Conservation (phyloP, 371 early-diverging fungal species). For the Mucor lusitanicus region DNA sequence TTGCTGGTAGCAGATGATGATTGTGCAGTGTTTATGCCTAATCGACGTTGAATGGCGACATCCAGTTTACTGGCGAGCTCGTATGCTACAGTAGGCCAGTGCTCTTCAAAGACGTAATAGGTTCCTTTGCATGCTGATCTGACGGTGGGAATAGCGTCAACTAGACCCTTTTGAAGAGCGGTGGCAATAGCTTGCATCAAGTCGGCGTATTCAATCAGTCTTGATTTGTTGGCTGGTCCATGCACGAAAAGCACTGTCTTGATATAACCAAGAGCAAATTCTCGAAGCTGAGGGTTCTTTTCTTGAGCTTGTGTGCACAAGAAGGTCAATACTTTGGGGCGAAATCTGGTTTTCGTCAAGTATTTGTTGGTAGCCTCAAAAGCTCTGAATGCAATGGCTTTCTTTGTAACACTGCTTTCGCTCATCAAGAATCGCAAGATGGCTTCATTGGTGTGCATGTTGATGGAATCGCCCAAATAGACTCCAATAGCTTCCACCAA, state of each 20-base stretch:
- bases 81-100: conserved; percentile 32
- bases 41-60: neutral
- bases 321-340: conserved; percentile 18
- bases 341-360: conserved; percentile 24
- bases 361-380: conserved; percentile 20
- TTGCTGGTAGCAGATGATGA: neutral
- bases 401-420: conserved; percentile 29
- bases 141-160: conserved; percentile 38
- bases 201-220: conserved; percentile 20
- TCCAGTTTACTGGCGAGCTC: conserved; percentile 3
- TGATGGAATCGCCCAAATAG: conserved; percentile 20
- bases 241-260: conserved; percentile 35
- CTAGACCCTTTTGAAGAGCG: conserved; percentile 35
- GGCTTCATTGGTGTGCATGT: conserved; percentile 26
- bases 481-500: conserved; percentile 25
- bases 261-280: conserved; percentile 27
- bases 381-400: conserved; percentile 16
- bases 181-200: conserved; percentile 4
- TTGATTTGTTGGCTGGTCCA: conserved; percentile 29
- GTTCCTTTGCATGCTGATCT: conserved; percentile 32
- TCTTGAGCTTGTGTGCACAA: conserved; percentile 20
- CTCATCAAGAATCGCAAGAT: conserved; percentile 31
- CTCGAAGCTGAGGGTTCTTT: conserved; percentile 41
- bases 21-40: neutral
- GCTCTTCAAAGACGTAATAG: conserved; percentile 27